Conservation (phyloP, 306 rosid genomes). For the Malus fusca region DNA sequence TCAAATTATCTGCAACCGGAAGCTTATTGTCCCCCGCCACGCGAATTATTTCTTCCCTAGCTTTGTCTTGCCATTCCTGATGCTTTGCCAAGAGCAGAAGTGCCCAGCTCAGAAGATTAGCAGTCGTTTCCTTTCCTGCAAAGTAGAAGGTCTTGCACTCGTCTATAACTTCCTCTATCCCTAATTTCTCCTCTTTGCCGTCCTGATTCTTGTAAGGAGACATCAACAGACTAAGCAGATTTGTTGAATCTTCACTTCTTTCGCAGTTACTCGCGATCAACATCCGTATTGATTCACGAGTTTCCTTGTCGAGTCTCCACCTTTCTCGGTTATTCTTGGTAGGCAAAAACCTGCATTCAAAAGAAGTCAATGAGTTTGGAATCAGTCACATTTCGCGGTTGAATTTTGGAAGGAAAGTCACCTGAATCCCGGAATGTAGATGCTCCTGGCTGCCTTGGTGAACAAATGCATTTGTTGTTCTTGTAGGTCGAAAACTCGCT, state of each 20-base stretch:
- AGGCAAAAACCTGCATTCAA: slow-evolving; percentile 41
- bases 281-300: slow-evolving; percentile 42
- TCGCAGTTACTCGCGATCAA: slow-evolving; percentile 31
- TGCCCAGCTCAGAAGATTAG: slow-evolving; percentile 57
- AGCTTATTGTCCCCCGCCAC: slow-evolving; percentile 13
- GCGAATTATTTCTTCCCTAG: slow-evolving; percentile 49
- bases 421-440: slow-evolving; percentile 83
- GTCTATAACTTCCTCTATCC: slow-evolving; percentile 45
- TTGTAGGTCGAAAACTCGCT: slow-evolving; percentile 53
- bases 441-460: slow-evolving; percentile 34
- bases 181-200: slow-evolving; percentile 51
- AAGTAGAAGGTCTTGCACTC: slow-evolving; percentile 75
- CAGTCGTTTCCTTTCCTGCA: slow-evolving; percentile 65
- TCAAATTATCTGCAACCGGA: slow-evolving; percentile 29
- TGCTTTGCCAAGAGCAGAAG: slow-evolving; percentile 48
- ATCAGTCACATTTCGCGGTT: not conserved
- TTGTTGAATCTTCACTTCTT: slow-evolving; percentile 25
- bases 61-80: slow-evolving; percentile 63
- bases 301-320: slow-evolving; percentile 58
- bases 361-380: no score
- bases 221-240: slow-evolving; percentile 46
- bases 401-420: not conserved
- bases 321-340: slow-evolving; percentile 66
- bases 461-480: slow-evolving; percentile 56
- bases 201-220: slow-evolving; percentile 45